Base-by-base conservation (phyloP, 345 rosid species). In the Clausena lansium region DNA sequence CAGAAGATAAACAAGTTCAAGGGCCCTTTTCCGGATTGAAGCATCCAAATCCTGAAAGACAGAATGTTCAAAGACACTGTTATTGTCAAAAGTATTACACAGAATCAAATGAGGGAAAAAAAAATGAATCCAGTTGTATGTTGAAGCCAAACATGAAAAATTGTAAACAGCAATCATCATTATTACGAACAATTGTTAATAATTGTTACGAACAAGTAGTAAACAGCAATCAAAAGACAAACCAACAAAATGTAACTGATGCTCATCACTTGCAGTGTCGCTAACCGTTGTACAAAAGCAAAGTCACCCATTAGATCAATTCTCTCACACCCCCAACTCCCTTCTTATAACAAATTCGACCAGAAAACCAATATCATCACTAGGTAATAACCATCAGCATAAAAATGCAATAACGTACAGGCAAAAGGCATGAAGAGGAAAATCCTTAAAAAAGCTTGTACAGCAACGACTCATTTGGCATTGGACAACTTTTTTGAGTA, bases 21-120 rank as follows among this genome's bases (percentile, higher is more conserved):
- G 98, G 35, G 99, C 98, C 84, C 98, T 88, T 91, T 97, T 97
- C 78, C 94, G 90, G 81, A 97, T 93, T 54, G 99, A 97, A 80
- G 97, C 99, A 91, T 97, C 99, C 77, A 91, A 87, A 83, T 94
- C 99, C 99, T 97, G 92, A 64, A 86, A 85, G 69, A 79, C 70
- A 69, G 86, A 77, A 85, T 67, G 79, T 76, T 54, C 88, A 69
- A 70, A 71, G 73, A 65, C 33, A 32, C 25, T 28, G 10, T 25
- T 73, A 0, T 75, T 52, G 36, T 57, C 59, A 77, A 52, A 47
- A 79, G 68, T 59, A 63, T 64, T 28, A 81, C 63, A 70, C 11
- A 70, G 10, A 39, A 20, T 38, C 58, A 71, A 71, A 64, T 1
- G 61, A 74, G 35, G 32, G 32, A 30, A 30, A 50, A 64, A 65